These are phyloP conservation scores for Penicillium riverlandense DNA, from an alignment of 495 filamentous ascomycete species.

Conservation along the genomic window DNA sequence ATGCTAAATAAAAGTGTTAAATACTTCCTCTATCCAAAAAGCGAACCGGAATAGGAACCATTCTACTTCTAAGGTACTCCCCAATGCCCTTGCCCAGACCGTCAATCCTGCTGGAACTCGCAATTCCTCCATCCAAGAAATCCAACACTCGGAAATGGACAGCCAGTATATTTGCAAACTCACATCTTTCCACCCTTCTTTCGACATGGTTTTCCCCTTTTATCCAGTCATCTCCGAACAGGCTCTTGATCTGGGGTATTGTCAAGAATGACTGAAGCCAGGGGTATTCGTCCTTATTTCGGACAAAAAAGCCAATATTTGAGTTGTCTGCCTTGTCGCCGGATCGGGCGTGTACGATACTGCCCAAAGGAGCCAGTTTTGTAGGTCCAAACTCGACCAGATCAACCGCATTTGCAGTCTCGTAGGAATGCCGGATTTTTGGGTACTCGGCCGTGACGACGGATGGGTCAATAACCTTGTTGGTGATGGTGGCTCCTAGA, in stretches of 20 bases:
- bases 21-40: conserved; percentile 1
- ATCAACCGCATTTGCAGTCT: neutral
- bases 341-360: conserved; percentile 19
- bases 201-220: neutral
- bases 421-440: neutral
- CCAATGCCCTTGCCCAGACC: conserved; percentile 22
- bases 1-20: too few relatives aligned
- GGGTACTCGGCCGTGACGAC: too few relatives aligned
- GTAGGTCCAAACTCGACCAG: conserved; percentile 8
- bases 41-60: conserved; percentile 13
- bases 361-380: conserved; percentile 7
- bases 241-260: conserved; percentile 5
- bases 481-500: neutral
- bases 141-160: conserved; percentile 22
- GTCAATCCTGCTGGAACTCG: conserved; percentile 16
- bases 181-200: conserved; percentile 12
- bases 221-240: conserved; percentile 21
- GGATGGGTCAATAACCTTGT: too few relatives aligned
- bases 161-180: conserved; percentile 10
- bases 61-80: conserved; percentile 16
- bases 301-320: conserved; percentile 23
- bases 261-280: conserved; percentile 24
- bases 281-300: conserved; percentile 9
- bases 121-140: conserved; percentile 17
- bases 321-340: conserved; percentile 22